Conservation (phyloP, 1,284 basidiomycete species). For the Trichosporon ovoides region DNA sequence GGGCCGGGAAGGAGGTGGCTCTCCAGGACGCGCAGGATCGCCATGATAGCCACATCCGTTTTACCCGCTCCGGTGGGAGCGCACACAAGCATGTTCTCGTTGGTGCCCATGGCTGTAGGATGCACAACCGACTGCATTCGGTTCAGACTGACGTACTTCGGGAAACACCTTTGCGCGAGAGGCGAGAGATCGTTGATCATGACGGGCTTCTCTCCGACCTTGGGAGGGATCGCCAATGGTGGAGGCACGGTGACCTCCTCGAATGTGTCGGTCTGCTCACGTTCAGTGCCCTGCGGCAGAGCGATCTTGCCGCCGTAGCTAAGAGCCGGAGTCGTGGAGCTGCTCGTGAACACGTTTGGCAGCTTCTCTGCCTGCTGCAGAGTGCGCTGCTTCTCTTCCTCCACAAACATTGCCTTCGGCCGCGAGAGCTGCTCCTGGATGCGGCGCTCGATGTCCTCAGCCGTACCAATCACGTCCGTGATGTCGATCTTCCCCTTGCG, state of each 20-base stretch:
- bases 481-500: conserved; percentile 32
- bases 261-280: conserved; percentile 52
- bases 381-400: conserved; percentile 49
- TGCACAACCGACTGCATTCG: conserved; percentile 94
- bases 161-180: conserved; percentile 79
- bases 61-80: conserved; percentile 99
- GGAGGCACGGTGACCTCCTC: conserved; percentile 86
- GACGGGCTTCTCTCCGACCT: conserved; percentile 66
- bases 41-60: conserved; percentile 96
- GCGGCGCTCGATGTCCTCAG: conserved; percentile 29
- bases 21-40: conserved; percentile 79
- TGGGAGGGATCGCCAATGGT: conserved; percentile 70
- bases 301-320: conserved; percentile 68
- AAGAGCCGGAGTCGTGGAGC: conserved; percentile 58
- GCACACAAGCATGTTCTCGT: conserved; percentile 95
- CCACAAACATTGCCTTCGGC: conserved; percentile 36
- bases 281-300: conserved; percentile 76
- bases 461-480: conserved; percentile 38
- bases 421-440: conserved; percentile 40
- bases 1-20: conserved; percentile 56
- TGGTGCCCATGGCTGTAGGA: conserved; percentile 85
- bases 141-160: conserved; percentile 87
- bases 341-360: conserved; percentile 85
- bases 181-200: conserved; percentile 69
- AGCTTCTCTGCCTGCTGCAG: conserved; percentile 58